Evolutionary conservation across 495 filamentous ascomycete species (phyloP).

Genomic region (Aspergillus diversus): DNA sequence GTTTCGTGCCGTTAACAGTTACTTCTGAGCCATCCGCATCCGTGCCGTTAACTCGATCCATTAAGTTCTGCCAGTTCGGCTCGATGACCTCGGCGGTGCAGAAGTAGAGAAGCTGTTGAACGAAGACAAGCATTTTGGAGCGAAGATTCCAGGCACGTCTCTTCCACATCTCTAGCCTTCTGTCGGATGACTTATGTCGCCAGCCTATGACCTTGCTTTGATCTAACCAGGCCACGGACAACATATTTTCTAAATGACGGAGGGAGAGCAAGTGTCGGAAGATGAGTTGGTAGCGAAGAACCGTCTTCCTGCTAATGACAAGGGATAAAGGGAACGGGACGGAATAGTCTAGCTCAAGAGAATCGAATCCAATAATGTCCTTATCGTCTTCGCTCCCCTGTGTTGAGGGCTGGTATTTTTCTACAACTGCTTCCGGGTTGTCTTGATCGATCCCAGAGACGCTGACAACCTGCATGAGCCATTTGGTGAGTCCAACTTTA

Average conservation of each 20-base stretch:
- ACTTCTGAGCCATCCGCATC: constrained; percentile 57
- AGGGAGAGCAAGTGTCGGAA: constrained; percentile 91
- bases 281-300: constrained; percentile 92
- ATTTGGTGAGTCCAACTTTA: constrained; percentile 86
- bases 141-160: constrained; percentile 87
- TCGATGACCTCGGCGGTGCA: constrained; percentile 97
- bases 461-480: constrained; percentile 93
- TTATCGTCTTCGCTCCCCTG: constrained; percentile 72
- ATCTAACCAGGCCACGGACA: constrained; percentile 85
- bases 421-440: constrained; percentile 57
- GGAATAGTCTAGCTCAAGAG: constrained; percentile 87
- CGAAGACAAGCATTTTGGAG: constrained; percentile 93
- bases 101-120: constrained; percentile 95
- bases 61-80: constrained; percentile 92
- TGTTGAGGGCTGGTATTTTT: constrained; percentile 56
- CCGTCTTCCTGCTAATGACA: constrained; percentile 93
- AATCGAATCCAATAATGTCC: constrained; percentile 84
- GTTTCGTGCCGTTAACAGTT: constrained; percentile 48
- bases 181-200: constrained; percentile 76
- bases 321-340: constrained; percentile 97
- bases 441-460: constrained; percentile 94
- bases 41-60: constrained; percentile 74
- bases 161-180: constrained; percentile 87
- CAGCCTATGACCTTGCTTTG: constrained; percentile 84
- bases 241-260: constrained; percentile 82